phyloP scores from a whole-genome alignment of 495 filamentous ascomycete genomes.

The Hyaloscypha bicolor region DNA sequence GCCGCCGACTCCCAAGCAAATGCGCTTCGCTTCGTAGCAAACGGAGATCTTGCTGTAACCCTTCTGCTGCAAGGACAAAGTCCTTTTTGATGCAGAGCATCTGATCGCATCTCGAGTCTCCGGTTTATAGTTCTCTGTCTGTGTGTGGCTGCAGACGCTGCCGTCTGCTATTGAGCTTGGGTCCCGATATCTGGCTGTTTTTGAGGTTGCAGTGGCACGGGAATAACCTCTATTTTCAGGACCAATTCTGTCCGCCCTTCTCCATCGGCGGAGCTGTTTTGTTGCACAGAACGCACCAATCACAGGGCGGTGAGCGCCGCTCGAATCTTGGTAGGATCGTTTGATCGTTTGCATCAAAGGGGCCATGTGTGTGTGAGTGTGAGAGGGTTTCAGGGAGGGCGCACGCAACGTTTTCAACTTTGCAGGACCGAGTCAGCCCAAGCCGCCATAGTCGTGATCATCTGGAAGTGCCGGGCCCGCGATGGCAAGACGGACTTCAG shows the following conservation, averaged over 20 bases:
- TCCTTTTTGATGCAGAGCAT: neutral
- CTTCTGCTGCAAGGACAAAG: neutral
- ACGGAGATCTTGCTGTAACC: neutral
- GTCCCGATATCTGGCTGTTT: neutral
- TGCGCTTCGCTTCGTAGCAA: neutral
- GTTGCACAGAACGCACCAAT: conserved; percentile 10
- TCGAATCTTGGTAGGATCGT: conserved; percentile 9
- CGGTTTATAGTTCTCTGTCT: neutral
- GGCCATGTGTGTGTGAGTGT: conserved; percentile 14
- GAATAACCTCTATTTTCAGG: neutral
- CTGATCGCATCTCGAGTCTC: neutral
- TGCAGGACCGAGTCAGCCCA: neutral
- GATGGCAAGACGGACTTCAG: neutral
- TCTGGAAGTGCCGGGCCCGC: neutral
- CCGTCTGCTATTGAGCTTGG: neutral
- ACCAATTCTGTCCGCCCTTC: neutral
- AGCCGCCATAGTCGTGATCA: neutral
- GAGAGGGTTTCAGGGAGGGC: conserved; percentile 17
- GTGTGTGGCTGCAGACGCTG: neutral
- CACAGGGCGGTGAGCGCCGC: neutral
- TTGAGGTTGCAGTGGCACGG: neutral
- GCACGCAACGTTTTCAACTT: neutral
- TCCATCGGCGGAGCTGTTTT: neutral
- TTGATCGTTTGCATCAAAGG: conserved; percentile 10
- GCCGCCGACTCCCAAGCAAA: neutral